These are phyloP conservation scores for Naegleria lovaniensis DNA, from an alignment of 208 protist genomes.

Conservation along the genomic window DNA sequence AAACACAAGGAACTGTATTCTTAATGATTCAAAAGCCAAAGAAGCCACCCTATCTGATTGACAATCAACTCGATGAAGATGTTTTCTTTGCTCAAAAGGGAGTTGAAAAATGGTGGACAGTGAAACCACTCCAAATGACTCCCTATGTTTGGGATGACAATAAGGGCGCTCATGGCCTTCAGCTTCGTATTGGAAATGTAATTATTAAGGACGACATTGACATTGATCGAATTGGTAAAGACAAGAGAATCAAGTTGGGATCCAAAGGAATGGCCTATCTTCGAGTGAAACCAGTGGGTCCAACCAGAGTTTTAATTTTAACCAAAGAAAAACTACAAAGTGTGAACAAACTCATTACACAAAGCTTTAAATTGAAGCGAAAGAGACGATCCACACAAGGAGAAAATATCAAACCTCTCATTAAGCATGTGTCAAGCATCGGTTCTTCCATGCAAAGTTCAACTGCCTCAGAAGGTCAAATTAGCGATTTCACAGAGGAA, in stretches of 20 bases:
- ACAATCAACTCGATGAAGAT: not conserved
- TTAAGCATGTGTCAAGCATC: not conserved
- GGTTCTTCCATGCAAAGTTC: not conserved
- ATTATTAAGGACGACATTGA: not conserved
- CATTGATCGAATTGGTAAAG: not conserved
- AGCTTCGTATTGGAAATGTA: not conserved
- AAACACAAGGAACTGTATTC: not conserved
- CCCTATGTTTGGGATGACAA: not conserved
- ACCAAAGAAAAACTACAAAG: not conserved
- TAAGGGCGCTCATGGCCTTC: not conserved
- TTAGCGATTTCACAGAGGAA: not conserved
- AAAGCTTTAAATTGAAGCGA: not conserved
- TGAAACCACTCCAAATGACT: not conserved
- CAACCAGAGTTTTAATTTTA: constrained; percentile 6
- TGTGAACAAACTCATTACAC: not conserved
- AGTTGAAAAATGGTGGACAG: not conserved
- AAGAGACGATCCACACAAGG: not conserved
- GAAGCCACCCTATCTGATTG: constrained; percentile 13
- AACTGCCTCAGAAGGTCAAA: not conserved
- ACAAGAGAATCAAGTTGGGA: not conserved
- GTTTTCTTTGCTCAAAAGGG: not conserved
- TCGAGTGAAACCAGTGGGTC: not conserved
- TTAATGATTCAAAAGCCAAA: not conserved
- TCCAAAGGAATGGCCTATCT: not conserved
- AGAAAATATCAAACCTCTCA: not conserved